Percentiles rank a stretch among this genome's conserved stretches.
These are phyloP conservation scores for Papiliotrema terrestris DNA, from an alignment of 1,284 basidiomycete genomes.

Conservation along the genomic window DNA sequence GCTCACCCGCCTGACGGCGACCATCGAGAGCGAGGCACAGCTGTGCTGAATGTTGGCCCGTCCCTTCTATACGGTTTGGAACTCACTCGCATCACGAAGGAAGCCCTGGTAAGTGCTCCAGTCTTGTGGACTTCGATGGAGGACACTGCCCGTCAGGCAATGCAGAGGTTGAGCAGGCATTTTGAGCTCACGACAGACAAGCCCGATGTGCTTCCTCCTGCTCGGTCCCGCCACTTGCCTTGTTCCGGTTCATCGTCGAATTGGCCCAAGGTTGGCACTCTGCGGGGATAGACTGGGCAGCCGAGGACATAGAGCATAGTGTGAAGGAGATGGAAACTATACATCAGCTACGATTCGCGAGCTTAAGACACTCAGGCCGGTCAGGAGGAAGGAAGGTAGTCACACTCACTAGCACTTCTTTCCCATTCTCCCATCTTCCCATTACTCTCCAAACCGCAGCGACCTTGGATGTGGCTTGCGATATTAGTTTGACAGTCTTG, in stretches of 20 bases:
- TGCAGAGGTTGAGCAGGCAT: conserved; percentile 16
- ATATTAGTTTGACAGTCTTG: conserved; percentile 14
- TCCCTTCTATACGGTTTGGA: no score
- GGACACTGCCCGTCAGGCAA: conserved; percentile 22
- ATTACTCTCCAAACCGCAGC: not conserved
- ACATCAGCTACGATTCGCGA: not conserved
- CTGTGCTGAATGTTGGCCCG: conserved; percentile 22
- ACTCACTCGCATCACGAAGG: conserved; percentile 43
- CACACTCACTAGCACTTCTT: not conserved
- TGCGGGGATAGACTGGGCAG: conserved; percentile 28
- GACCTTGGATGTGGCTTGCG: not conserved
- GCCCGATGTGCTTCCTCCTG: conserved; percentile 2
- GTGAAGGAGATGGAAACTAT: conserved; percentile 47
- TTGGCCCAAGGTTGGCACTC: conserved; percentile 37
- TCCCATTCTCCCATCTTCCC: not conserved
- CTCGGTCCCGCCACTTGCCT: not conserved
- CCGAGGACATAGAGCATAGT: conserved; percentile 42
- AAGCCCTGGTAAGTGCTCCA: conserved; percentile 47
- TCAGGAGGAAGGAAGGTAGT: not conserved
- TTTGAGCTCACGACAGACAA: conserved; percentile 4
- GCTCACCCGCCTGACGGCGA: conserved; percentile 26
- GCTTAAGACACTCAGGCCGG: not conserved
- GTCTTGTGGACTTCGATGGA: conserved; percentile 48
- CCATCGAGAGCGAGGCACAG: conserved; percentile 37
- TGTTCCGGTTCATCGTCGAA: not conserved